These are phyloP conservation scores for Wallemia ichthyophaga DNA, from an alignment of 1,284 basidiomycete species.

Conservation along the genomic window DNA sequence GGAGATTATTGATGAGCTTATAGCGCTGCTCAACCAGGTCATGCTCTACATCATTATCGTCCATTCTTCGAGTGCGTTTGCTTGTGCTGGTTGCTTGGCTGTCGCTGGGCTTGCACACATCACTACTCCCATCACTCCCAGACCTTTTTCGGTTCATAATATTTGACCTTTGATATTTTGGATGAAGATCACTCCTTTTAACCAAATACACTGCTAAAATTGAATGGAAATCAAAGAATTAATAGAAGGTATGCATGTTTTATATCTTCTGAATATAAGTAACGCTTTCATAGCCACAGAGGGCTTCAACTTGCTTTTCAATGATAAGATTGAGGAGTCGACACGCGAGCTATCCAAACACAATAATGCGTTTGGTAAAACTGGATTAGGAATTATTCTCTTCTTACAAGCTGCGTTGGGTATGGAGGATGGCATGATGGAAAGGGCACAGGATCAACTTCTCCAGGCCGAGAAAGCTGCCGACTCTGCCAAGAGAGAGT, in stretches of 20 bases:
- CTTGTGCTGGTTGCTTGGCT: too few species aligned
- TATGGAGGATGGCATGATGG: constrained; percentile 23
- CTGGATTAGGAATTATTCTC: constrained; percentile 32
- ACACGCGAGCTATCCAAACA: background rate
- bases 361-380: background rate
- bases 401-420: constrained; percentile 48
- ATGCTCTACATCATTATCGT: background rate
- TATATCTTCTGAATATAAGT: background rate
- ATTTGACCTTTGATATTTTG: too few species aligned
- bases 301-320: background rate
- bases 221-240: too few species aligned
- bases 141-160: too few species aligned
- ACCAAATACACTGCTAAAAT: too few species aligned
- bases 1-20: background rate
- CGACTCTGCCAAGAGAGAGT: background rate
- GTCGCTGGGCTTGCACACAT: too few species aligned
- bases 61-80: background rate
- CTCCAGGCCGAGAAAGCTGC: background rate
- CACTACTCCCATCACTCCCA: too few species aligned
- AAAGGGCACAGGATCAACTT: background rate
- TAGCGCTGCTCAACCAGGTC: background rate
- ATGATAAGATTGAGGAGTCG: background rate
- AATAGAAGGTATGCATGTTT: background rate
- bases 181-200: too few species aligned
- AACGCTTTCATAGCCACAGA: background rate